phyloP scores from a whole-genome alignment of 176 grass and related monocot genomes.

The Juncus effusus region DNA sequence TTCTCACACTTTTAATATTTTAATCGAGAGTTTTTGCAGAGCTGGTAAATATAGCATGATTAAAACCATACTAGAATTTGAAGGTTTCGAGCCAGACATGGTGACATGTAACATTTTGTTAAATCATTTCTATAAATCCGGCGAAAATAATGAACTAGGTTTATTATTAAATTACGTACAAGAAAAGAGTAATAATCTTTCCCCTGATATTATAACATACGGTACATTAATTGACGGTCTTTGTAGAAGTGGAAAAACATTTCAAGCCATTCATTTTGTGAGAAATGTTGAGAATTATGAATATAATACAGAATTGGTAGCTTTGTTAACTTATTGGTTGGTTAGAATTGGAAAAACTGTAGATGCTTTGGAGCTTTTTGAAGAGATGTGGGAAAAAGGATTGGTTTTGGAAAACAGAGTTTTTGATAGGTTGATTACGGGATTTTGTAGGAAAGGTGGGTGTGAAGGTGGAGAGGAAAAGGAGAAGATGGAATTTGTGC shows the following conservation, averaged over 20 bases:
- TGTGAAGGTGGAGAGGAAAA: constrained; percentile 40
- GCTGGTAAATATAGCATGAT: constrained; percentile 58
- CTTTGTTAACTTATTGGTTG: constrained; percentile 70
- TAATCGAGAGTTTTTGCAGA: constrained; percentile 63
- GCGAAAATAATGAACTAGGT: constrained; percentile 50
- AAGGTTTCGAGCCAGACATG: constrained; percentile 63
- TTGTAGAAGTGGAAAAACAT: constrained; percentile 55
- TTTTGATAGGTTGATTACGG: constrained; percentile 68
- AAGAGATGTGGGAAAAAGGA: constrained; percentile 60
- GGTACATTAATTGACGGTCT: constrained; percentile 63
- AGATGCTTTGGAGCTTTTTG: constrained; percentile 54
- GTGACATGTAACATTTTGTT: constrained; percentile 90
- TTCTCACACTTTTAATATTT: constrained; percentile 61
- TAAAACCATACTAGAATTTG: constrained; percentile 51
- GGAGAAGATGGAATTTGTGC: constrained; percentile 46
- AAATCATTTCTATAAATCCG: constrained; percentile 48
- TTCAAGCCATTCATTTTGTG: constrained; percentile 56
- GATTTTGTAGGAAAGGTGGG: constrained; percentile 73
- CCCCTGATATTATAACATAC: constrained; percentile 50
- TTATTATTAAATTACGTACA: constrained; percentile 50
- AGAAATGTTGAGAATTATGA: constrained; percentile 44
- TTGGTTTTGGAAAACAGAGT: constrained; percentile 48
- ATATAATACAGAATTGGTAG: constrained; percentile 41
- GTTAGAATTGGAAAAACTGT: constrained; percentile 43
- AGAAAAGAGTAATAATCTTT: constrained; percentile 39